A percentile compares a stretch with the other conserved stretches of the same genome.
phyloP scores from a whole-genome alignment of 2,329 filamentous ascomycete genomes.

The Macrophomina tecta region DNA sequence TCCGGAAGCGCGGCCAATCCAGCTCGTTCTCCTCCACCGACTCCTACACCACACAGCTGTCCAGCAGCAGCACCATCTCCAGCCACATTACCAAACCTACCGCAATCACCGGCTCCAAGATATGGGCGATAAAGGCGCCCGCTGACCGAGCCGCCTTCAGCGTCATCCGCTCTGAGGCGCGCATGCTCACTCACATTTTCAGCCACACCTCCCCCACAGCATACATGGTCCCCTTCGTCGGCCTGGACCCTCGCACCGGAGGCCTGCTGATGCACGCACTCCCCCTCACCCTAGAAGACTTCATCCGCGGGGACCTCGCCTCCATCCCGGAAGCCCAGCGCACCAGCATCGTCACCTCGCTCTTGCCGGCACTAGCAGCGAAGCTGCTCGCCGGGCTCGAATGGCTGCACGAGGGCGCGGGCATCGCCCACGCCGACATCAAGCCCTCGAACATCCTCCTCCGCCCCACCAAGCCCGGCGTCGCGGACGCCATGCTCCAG shows the following conservation, averaged over 20 bases:
- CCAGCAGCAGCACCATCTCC: conserved; percentile 21
- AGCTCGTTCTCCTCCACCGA: conserved; percentile 22
- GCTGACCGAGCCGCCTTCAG: conserved; percentile 38
- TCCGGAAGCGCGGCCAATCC: conserved; percentile 7
- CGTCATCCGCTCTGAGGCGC: conserved; percentile 41
- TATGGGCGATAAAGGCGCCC: conserved; percentile 44
- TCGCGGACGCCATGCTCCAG: conserved; percentile 19
- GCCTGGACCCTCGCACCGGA: conserved; percentile 39
- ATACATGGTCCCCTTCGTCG: conserved; percentile 42
- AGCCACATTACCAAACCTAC: conserved; percentile 35
- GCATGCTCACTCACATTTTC: conserved; percentile 42
- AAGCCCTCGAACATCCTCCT: conserved; percentile 56
- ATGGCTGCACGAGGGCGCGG: conserved; percentile 47
- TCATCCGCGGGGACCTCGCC: conserved; percentile 37
- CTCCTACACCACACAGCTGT: conserved; percentile 15
- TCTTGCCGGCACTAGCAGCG: conserved; percentile 49
- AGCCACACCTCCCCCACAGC: conserved; percentile 30
- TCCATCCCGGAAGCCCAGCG: conserved; percentile 33
- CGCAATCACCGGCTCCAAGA: conserved; percentile 21
- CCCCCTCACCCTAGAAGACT: conserved; percentile 41
- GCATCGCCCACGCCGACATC: conserved; percentile 53
- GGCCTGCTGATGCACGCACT: conserved; percentile 43
- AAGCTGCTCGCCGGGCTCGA: conserved; percentile 49
- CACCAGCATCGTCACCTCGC: conserved; percentile 41
- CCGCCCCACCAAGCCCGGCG: conserved; percentile 32